Evolutionary conservation across 2,329 filamentous ascomycete species (phyloP).

Genomic region (Botryotinia calthae): DNA sequence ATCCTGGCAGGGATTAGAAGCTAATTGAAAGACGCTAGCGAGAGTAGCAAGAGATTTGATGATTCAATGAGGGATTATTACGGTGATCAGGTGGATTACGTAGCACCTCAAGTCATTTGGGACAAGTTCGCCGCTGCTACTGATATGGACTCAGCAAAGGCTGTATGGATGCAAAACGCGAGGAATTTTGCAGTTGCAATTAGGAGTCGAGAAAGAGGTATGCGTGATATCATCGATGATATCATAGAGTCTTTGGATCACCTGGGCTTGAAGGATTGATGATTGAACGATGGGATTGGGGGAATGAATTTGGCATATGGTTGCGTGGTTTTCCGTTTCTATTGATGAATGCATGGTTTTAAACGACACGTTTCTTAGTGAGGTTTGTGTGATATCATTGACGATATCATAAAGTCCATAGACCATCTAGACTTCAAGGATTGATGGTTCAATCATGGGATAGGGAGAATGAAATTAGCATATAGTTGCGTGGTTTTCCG

Average conservation of each 20-base stretch:
- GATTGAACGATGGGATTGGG: no score
- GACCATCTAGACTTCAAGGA: not conserved
- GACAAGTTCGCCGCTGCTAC: not conserved
- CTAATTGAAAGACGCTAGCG: no score
- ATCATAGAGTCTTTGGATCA: no score
- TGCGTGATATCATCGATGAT: no score
- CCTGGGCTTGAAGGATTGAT: no score
- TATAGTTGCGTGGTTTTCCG: not conserved
- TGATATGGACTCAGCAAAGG: not conserved
- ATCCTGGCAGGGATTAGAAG: not conserved
- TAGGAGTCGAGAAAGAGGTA: not conserved
- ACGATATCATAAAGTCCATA: no score
- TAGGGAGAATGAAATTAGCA: not conserved
- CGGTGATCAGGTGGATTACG: not conserved
- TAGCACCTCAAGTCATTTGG: not conserved
- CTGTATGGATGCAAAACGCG: not conserved
- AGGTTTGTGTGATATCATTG: no score
- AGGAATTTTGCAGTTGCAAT: rapidly evolving
- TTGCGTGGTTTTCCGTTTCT: not conserved
- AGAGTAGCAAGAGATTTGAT: not conserved
- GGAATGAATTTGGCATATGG: not conserved
- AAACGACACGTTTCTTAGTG: no score
- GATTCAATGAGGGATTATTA: rapidly evolving
- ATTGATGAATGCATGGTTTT: not conserved
- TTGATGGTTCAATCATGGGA: not conserved